Percentiles rank a stretch among this genome's conserved stretches.
phyloP scores from a whole-genome alignment of 2,329 filamentous ascomycete genomes.

The Colletotrichum destructivum region DNA sequence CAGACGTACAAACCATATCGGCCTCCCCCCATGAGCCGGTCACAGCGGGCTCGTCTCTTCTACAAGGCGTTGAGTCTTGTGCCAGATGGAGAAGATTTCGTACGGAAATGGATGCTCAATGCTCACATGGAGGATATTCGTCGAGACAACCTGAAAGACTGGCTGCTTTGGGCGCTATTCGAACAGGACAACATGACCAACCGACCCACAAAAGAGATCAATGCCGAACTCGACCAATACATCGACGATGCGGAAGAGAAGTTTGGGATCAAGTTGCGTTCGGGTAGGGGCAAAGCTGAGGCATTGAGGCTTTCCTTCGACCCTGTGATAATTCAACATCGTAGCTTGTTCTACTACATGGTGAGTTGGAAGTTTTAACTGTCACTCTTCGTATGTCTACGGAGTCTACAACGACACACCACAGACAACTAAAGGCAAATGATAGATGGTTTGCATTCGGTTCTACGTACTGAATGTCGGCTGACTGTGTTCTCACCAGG shows the following conservation, averaged over 20 bases:
- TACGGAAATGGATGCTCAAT: constrained; percentile 72
- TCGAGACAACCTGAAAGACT: constrained; percentile 72
- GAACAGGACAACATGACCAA: constrained; percentile 54
- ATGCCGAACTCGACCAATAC: constrained; percentile 71
- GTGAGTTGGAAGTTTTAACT: constrained; percentile 52
- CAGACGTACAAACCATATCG: constrained; percentile 41
- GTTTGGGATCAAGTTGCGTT: constrained; percentile 64
- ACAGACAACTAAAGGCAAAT: neutral
- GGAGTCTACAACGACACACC: neutral
- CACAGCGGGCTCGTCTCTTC: constrained; percentile 31
- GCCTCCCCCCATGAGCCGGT: constrained; percentile 18
- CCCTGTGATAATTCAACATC: constrained; percentile 68
- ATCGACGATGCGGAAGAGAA: constrained; percentile 65
- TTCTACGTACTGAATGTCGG: too few relatives aligned
- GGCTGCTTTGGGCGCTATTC: constrained; percentile 73
- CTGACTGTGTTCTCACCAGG: constrained; percentile 46
- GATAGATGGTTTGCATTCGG: too few relatives aligned
- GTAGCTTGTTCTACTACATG: constrained; percentile 71
- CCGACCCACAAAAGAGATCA: constrained; percentile 58
- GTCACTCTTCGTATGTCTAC: too few relatives aligned
- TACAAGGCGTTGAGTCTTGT: constrained; percentile 50
- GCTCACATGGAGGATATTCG: constrained; percentile 67
- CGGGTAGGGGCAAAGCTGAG: constrained; percentile 67
- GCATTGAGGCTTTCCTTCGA: constrained; percentile 71
- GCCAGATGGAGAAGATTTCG: constrained; percentile 65